Evolutionary conservation across 352 stramenopile genomes (phyloP).

Genomic region (Pythium sukuiense): DNA sequence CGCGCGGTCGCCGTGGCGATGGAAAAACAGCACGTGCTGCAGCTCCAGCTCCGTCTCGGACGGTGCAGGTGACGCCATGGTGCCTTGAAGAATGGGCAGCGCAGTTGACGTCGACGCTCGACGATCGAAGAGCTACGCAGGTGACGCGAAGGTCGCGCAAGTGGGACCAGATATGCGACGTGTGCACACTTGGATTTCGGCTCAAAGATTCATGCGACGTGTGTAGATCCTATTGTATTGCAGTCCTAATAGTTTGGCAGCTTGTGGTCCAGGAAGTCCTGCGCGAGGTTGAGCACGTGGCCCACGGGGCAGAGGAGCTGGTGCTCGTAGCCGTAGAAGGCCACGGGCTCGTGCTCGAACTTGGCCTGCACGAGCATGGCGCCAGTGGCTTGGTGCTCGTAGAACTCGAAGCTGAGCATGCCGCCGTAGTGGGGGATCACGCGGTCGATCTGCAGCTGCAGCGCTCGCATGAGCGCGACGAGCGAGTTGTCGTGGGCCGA

Average conservation of each 20-base stretch:
- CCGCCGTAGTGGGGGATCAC: slow-evolving; percentile 68
- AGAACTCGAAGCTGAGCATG: slow-evolving; percentile 79
- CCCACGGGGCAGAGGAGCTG: slow-evolving; percentile 51
- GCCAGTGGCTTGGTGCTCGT: slow-evolving; percentile 37
- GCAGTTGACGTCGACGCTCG: slow-evolving; percentile 10
- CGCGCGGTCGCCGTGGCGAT: slow-evolving; percentile 79
- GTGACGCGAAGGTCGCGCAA: slow-evolving; percentile 30
- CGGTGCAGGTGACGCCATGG: slow-evolving; percentile 10
- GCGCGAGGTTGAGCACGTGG: slow-evolving; percentile 50
- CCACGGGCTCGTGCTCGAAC: slow-evolving; percentile 53
- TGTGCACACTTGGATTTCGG: slow-evolving; percentile 13
- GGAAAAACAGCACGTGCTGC: slow-evolving; percentile 76
- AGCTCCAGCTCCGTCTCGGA: slow-evolving; percentile 39
- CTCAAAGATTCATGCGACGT: slow-evolving; percentile 8
- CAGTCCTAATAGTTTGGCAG: not conserved
- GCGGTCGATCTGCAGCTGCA: slow-evolving; percentile 53
- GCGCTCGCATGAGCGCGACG: slow-evolving; percentile 62
- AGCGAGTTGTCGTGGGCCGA: slow-evolving; percentile 83
- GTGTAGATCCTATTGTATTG: not conserved
- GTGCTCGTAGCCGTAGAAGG: slow-evolving; percentile 42
- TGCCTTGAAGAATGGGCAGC: slow-evolving; percentile 20
- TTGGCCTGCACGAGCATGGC: slow-evolving; percentile 50
- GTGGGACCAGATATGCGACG: slow-evolving; percentile 16
- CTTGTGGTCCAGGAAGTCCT: slow-evolving; percentile 45
- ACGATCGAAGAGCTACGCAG: not conserved